phyloP scores from a whole-genome alignment of 1,284 basidiomycete species.

The Moesziomyces parantarcticus region DNA sequence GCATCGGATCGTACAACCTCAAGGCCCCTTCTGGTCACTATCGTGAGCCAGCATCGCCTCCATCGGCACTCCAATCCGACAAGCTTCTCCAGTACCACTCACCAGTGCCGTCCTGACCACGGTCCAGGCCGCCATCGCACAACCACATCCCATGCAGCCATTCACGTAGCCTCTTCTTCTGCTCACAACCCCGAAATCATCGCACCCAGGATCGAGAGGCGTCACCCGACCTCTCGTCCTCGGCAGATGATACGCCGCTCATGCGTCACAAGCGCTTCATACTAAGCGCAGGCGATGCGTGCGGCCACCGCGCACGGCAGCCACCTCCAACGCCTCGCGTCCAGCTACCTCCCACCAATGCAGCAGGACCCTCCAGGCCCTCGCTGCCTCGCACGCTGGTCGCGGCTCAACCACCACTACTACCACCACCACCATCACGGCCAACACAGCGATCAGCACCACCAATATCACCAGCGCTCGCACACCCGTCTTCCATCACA shows the following conservation, averaged over 20 bases:
- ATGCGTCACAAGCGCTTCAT: conserved; percentile 46
- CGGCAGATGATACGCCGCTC: conserved; percentile 33
- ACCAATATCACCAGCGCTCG: conserved; percentile 2
- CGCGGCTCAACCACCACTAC: conserved; percentile 9
- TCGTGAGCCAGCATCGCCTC: too few relatives aligned
- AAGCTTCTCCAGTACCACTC: neutral
- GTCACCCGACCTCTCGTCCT: conserved; percentile 27
- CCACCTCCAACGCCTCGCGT: conserved; percentile 8
- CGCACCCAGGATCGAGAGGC: conserved; percentile 25
- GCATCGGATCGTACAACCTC: too few relatives aligned
- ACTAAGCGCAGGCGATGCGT: conserved; percentile 34
- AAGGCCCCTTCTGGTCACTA: too few relatives aligned
- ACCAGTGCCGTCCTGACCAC: conserved; percentile 1
- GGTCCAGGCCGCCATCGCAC: conserved; percentile 6
- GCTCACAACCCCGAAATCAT: conserved; percentile 10
- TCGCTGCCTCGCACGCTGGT: conserved; percentile 4
- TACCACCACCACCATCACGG: conserved; percentile 36
- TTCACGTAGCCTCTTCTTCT: conserved; percentile 14
- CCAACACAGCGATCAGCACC: neutral
- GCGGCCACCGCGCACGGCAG: conserved; percentile 4
- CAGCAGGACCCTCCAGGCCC: conserved; percentile 31
- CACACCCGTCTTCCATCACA: too few relatives aligned
- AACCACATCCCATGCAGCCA: conserved; percentile 11
- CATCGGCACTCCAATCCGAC: neutral
- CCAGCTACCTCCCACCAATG: conserved; percentile 5